Evolutionary conservation across 352 stramenopile species (phyloP), one percentile per base, ranked within the genome.

Genomic region (Globisporangium emineosum): DNA sequence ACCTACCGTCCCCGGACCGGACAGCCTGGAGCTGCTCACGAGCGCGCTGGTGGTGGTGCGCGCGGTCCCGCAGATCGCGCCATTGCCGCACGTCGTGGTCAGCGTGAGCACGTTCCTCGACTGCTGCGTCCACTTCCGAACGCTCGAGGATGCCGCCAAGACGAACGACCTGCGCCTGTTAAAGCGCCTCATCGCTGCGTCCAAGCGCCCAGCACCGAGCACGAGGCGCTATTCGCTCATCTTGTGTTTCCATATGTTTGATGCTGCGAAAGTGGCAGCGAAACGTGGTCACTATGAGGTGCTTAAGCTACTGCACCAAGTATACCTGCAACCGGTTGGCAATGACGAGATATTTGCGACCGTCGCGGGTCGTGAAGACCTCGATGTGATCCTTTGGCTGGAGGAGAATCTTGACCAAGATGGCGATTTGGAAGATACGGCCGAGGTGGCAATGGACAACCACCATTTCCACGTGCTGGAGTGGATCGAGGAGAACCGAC

Each of bases 31-130:
- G n/a, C 29, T 57, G 51, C 51, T 57, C 51, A 25, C 27, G 15
- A 57, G 51, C 19, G 51, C 32, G 0, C 5, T 42, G 5, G 27
- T 57, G 13, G 51, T 57, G 27, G 23, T 15, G 17, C 51, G 29
- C 17, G 29, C 51, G 21, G 10, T 42, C 51, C 51, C 51, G 8
- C 13, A 19, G 17, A 25, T 57, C 17, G 51, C 51, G 10, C 5
- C 51, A 21, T 19, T 51, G 43, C n/a, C 21, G 42, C 42, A 42
- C 35, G 35, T 42, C 35, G 3, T 13, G 3, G 35, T 10, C 19
- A 25, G 19, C 43, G 43, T 51, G 43, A 51, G 43, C 43, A 8
- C 43, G 43, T 51, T 51, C n/a, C 43, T 29, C 43, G 43, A 51
- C 19, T 2, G 43, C n/a, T 51, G 19, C 8, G 3, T 27, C 7